Evolutionary conservation across 179 eudicot species (phyloP).

Genomic region (Heliamphora pulchella): DNA sequence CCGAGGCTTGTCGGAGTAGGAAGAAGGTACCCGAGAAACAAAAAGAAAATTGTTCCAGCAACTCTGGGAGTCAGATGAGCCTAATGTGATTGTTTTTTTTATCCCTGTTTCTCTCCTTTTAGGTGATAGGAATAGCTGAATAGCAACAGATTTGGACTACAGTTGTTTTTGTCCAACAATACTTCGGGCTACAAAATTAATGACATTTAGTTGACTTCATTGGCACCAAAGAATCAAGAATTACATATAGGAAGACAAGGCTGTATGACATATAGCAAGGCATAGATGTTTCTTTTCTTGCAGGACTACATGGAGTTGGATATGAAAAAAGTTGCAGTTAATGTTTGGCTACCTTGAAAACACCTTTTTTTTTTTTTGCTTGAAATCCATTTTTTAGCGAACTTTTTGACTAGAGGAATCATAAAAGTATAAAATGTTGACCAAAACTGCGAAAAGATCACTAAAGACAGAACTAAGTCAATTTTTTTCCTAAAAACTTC

Average conservation of each 20-base stretch:
- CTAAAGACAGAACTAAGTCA: too few relatives aligned
- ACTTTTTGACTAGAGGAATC: too few relatives aligned
- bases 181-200: neutral
- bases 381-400: too few relatives aligned
- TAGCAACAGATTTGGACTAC: neutral
- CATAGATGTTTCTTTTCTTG: neutral
- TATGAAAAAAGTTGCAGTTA: neutral
- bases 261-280: neutral
- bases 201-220: neutral
- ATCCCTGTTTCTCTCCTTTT: neutral
- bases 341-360: neutral
- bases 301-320: neutral
- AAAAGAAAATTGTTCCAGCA: conserved; percentile 22
- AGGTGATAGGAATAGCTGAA: neutral
- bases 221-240: neutral
- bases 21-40: conserved; percentile 37
- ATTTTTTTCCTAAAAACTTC: too few relatives aligned
- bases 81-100: conserved; percentile 14
- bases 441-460: too few relatives aligned
- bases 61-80: conserved; percentile 21
- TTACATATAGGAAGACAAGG: neutral
- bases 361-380: too few relatives aligned
- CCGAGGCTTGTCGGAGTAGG: conserved; percentile 26
- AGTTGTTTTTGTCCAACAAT: neutral
- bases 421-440: too few relatives aligned